These are phyloP conservation scores for Cornus florida DNA, from an alignment of 148 eudicot species.

Conservation along the genomic window DNA sequence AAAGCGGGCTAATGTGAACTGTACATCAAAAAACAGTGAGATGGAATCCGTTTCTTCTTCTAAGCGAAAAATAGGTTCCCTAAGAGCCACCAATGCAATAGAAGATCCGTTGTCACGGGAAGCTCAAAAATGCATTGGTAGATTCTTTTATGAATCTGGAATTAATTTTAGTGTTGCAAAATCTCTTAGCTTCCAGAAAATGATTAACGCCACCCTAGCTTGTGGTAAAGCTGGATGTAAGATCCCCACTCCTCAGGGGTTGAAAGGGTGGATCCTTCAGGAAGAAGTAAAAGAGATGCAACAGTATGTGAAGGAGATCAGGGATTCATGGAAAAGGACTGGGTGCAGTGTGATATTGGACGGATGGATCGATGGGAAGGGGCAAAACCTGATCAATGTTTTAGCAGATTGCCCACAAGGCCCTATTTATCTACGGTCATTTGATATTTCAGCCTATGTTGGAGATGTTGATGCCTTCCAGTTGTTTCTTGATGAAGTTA, in stretches of 20 bases:
- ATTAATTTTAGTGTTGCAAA: conserved; percentile 37
- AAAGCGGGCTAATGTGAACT: conserved; percentile 11
- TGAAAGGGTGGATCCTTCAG: conserved; percentile 53
- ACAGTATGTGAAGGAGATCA: conserved; percentile 37
- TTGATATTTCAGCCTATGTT: conserved; percentile 47
- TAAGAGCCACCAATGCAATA: conserved; percentile 8
- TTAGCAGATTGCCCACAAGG: conserved; percentile 67
- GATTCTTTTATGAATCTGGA: conserved; percentile 61
- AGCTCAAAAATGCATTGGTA: conserved; percentile 40
- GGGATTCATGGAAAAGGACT: conserved; percentile 51
- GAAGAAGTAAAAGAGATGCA: conserved; percentile 51
- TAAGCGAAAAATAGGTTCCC: conserved; percentile 10
- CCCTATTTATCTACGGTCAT: conserved; percentile 53
- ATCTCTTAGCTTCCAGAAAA: conserved; percentile 44
- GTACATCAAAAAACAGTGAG: background rate
- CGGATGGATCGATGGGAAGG: conserved; percentile 63
- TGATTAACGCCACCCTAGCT: conserved; percentile 30
- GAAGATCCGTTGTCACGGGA: conserved; percentile 21
- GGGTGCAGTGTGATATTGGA: conserved; percentile 80
- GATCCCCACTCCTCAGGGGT: conserved; percentile 49
- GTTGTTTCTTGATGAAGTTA: conserved; percentile 43
- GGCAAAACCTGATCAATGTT: conserved; percentile 49
- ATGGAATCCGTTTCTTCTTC: conserved; percentile 1
- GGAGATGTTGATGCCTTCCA: conserved; percentile 42
- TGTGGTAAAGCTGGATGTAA: conserved; percentile 13